Evolutionary conservation across 495 filamentous ascomycete genomes (phyloP).

Genomic region (Cairneyella variabilis): DNA sequence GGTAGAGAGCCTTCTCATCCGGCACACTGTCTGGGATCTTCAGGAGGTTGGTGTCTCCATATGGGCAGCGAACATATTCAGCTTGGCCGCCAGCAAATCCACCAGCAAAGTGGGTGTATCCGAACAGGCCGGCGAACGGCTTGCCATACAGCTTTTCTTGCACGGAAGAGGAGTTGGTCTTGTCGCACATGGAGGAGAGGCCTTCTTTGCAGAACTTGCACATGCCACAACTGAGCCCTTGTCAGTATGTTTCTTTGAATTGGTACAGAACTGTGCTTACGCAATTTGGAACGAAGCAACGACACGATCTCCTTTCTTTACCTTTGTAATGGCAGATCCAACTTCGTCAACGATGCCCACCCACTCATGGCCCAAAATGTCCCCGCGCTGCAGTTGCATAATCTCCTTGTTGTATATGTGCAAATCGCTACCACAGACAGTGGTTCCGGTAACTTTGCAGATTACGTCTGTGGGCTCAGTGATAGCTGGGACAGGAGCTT

Average conservation of each 20-base stretch:
- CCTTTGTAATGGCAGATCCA: constrained; percentile 53
- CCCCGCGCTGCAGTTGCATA: constrained; percentile 70
- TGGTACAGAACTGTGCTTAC: too few relatives aligned
- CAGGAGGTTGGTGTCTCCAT: constrained; percentile 73
- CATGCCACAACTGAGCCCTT: constrained; percentile 70
- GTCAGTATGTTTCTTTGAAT: too few relatives aligned
- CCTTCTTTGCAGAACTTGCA: constrained; percentile 77
- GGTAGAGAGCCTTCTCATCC: constrained; percentile 79
- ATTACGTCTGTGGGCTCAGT: constrained; percentile 78
- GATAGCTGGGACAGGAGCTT: constrained; percentile 59
- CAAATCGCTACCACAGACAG: constrained; percentile 82
- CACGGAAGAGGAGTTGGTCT: constrained; percentile 69
- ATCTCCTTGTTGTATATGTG: constrained; percentile 74
- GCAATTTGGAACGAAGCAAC: constrained; percentile 15
- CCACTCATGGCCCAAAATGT: constrained; percentile 88
- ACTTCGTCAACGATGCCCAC: constrained; percentile 74
- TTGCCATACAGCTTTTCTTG: constrained; percentile 68
- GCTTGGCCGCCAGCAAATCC: constrained; percentile 87
- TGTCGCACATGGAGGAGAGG: constrained; percentile 71
- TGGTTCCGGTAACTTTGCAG: constrained; percentile 77
- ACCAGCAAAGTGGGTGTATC: constrained; percentile 72
- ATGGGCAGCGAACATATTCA: constrained; percentile 79
- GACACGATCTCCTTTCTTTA: constrained; percentile 67
- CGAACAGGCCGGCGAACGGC: constrained; percentile 68
- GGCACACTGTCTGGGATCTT: constrained; percentile 74